phyloP scores from a whole-genome alignment of 225 moss, liverwort and hornwort species.

The Pseudoscleropodium purum region DNA sequence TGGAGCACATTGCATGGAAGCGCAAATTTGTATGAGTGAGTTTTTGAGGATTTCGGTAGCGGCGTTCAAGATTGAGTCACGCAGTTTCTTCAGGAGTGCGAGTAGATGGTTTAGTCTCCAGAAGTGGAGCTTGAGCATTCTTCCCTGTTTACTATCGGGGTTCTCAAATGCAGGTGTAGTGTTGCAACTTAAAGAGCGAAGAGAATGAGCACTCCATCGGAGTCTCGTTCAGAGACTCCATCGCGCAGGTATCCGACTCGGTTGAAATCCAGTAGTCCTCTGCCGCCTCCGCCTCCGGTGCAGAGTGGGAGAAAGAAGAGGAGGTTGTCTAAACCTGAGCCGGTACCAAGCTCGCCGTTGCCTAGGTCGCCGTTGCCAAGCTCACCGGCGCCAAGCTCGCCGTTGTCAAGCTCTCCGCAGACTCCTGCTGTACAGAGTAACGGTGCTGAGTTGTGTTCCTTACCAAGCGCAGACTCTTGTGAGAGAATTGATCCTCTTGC shows the following conservation, averaged over 20 bases:
- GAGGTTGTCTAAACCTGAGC: slow-evolving; percentile 13
- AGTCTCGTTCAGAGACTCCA: slow-evolving; percentile 13
- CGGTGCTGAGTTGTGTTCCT: slow-evolving; percentile 32
- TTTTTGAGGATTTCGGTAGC: not conserved
- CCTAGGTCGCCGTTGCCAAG: not conserved
- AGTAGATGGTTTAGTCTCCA: not conserved
- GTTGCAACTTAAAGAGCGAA: not conserved
- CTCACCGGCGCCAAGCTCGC: not conserved
- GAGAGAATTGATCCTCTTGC: slow-evolving; percentile 18
- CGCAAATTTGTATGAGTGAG: not conserved
- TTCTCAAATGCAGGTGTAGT: slow-evolving; percentile 10
- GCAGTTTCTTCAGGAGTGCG: not conserved
- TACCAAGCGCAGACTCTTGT: slow-evolving; percentile 24
- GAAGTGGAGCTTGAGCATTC: not conserved
- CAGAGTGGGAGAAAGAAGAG: slow-evolving; percentile 32
- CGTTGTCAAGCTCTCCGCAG: slow-evolving; percentile 18
- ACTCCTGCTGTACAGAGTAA: slow-evolving; percentile 41
- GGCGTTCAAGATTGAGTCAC: not conserved
- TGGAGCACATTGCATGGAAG: slow-evolving; percentile 7
- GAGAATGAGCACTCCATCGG: slow-evolving; percentile 11
- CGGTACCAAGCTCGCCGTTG: not conserved
- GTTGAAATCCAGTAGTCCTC: slow-evolving; percentile 35
- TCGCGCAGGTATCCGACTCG: slow-evolving; percentile 38
- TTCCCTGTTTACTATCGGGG: not conserved
- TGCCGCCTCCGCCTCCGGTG: not conserved